phyloP scores from a whole-genome alignment of 164 flowering plant genomes.

The Litsea cubeba region DNA sequence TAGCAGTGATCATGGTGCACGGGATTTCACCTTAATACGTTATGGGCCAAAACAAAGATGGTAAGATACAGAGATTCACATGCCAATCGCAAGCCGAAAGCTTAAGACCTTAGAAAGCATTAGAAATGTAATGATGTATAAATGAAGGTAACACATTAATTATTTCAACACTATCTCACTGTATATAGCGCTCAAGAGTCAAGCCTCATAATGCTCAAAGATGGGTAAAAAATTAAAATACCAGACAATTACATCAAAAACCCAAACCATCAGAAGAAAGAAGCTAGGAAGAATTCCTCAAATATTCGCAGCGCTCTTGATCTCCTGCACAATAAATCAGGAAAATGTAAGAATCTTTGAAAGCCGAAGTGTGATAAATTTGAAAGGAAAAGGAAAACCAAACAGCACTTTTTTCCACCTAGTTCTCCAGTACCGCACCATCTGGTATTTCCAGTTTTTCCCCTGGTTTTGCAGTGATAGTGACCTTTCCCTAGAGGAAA shows the following conservation, averaged over 20 bases:
- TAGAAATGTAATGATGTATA: too few species aligned
- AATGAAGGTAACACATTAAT: too few species aligned
- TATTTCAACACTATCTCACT: too few species aligned
- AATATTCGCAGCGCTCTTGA: slow-evolving; percentile 39
- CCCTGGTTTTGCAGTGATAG: slow-evolving; percentile 34
- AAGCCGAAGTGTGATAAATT: background rate
- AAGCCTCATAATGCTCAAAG: too few species aligned
- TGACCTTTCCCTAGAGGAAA: slow-evolving; percentile 41
- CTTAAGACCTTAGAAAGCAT: too few species aligned
- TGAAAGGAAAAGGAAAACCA: background rate
- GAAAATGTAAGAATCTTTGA: background rate
- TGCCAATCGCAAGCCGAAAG: too few species aligned
- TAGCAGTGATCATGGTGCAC: too few species aligned
- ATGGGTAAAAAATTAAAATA: too few species aligned
- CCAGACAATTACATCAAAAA: background rate
- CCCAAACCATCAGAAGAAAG: background rate
- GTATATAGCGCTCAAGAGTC: too few species aligned
- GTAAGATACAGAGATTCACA: too few species aligned
- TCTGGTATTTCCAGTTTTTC: slow-evolving; percentile 51
- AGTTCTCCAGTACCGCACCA: slow-evolving; percentile 43
- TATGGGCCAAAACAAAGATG: too few species aligned
- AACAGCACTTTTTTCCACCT: slow-evolving; percentile 41
- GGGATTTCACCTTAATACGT: too few species aligned
- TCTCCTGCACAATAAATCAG: slow-evolving; percentile 23
- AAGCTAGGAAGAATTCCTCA: slow-evolving; percentile 14